Percentiles rank a stretch among this genome's conserved stretches.
These are phyloP conservation scores for Corymbia citriodora DNA, from an alignment of 441 rosid genomes.

Conservation along the genomic window DNA sequence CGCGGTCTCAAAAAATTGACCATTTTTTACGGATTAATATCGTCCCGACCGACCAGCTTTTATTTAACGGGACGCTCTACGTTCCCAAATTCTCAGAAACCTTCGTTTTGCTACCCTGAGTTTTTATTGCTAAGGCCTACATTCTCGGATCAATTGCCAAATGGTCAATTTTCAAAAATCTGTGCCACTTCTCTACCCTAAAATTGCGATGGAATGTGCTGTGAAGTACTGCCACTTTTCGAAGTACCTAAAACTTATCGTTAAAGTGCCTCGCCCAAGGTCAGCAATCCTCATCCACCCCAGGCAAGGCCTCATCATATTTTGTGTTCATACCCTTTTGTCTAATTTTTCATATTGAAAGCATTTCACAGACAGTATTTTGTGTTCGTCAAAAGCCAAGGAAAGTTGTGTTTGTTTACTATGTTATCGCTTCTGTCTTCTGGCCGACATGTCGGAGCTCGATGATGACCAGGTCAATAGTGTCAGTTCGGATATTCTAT, in stretches of 20 bases:
- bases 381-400: no score
- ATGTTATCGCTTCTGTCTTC: neutral
- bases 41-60: neutral
- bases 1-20: neutral
- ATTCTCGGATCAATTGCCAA: neutral
- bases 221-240: neutral
- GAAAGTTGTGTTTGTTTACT: no score
- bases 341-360: neutral
- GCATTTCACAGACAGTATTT: no score
- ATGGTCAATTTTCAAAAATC: neutral
- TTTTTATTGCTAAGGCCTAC: neutral
- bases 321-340: neutral
- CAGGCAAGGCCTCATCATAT: neutral
- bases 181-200: no score
- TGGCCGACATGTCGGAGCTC: neutral
- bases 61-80: neutral
- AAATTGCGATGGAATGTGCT: rapidly evolving
- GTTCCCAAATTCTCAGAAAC: neutral
- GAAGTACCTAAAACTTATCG: neutral
- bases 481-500: neutral
- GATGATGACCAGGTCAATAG: neutral
- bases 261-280: neutral
- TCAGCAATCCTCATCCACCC: neutral
- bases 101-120: neutral
- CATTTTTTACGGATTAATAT: no score